A percentile compares a stretch with the other conserved stretches of the same genome.
Conservation (phyloP, 148 eudicot species). For the Selenicereus undatus region DNA sequence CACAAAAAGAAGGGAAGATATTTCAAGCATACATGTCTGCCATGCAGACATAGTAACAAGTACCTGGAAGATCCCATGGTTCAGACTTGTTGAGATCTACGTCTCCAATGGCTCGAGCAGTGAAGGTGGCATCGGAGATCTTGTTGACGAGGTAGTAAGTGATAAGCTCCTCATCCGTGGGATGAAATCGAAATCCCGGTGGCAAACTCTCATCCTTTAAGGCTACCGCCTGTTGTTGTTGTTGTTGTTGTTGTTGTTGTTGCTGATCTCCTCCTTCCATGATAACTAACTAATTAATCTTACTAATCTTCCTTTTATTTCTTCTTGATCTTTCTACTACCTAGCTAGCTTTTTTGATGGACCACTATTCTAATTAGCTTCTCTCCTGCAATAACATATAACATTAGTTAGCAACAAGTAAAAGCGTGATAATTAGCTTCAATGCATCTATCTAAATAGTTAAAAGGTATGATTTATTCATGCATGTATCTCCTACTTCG, state of each 20-base stretch:
- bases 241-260: background rate
- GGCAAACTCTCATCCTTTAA: constrained; percentile 57
- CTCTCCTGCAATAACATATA: constrained; percentile 12
- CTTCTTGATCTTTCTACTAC: background rate
- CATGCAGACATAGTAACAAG: background rate
- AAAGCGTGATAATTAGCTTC: background rate
- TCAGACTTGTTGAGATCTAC: constrained; percentile 86
- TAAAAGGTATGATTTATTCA: too few species aligned
- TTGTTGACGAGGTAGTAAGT: constrained; percentile 67
- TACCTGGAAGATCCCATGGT: constrained; percentile 98
- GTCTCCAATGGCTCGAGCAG: constrained; percentile 61
- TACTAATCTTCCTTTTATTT: background rate
- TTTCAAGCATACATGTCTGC: background rate
- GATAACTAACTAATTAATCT: background rate
- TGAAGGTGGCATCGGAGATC: constrained; percentile 63
- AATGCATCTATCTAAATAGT: too few species aligned
- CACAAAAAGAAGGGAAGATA: too few species aligned
- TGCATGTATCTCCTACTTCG: too few species aligned
- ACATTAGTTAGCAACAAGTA: background rate
- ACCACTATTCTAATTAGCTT: background rate
- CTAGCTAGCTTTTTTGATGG: background rate
- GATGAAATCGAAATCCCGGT: constrained; percentile 84
- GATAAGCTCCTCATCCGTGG: constrained; percentile 77
- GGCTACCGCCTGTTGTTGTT: background rate
- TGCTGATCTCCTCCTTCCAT: constrained; percentile 49